Evolutionary conservation across 495 filamentous ascomycete species (phyloP).

Genomic region (Neurospora sp.): DNA sequence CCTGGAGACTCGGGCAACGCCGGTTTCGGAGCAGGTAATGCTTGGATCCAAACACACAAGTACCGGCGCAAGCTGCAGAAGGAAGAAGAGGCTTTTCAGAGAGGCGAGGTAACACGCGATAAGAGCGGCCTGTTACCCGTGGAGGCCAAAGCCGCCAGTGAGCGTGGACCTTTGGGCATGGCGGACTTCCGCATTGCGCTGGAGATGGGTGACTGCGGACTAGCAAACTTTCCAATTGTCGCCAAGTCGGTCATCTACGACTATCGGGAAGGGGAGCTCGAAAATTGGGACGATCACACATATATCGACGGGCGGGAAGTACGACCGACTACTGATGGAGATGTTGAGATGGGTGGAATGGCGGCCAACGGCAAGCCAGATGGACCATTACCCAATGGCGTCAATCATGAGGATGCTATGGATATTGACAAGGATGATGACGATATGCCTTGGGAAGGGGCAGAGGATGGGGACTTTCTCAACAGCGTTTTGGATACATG

Average conservation of each 20-base stretch:
- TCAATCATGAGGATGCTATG: constrained; percentile 41
- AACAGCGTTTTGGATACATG: constrained; percentile 57
- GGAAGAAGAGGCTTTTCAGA: constrained; percentile 58
- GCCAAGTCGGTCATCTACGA: constrained; percentile 58
- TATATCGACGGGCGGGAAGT: constrained; percentile 32
- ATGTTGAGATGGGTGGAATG: constrained; percentile 25
- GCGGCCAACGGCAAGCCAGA: constrained; percentile 13
- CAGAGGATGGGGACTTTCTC: constrained; percentile 53
- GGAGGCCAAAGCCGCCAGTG: constrained; percentile 58
- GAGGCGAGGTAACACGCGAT: constrained; percentile 54
- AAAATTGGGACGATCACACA: constrained; percentile 46
- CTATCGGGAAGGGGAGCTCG: constrained; percentile 68
- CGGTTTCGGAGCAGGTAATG: constrained; percentile 50
- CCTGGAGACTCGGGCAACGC: constrained; percentile 46
- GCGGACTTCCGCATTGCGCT: constrained; percentile 69
- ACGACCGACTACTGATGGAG: constrained; percentile 11
- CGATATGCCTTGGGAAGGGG: constrained; percentile 67
- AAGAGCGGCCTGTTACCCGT: constrained; percentile 69
- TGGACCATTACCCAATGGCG: constrained; percentile 26
- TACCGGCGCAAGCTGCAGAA: constrained; percentile 61
- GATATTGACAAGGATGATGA: constrained; percentile 57
- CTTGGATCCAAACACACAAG: constrained; percentile 67
- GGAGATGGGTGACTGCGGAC: constrained; percentile 58
- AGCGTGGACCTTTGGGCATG: constrained; percentile 59
- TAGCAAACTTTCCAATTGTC: constrained; percentile 69